Evolutionary conservation across 1,284 basidiomycete genomes (phyloP).

Genomic region (Psilocybe mexicana): DNA sequence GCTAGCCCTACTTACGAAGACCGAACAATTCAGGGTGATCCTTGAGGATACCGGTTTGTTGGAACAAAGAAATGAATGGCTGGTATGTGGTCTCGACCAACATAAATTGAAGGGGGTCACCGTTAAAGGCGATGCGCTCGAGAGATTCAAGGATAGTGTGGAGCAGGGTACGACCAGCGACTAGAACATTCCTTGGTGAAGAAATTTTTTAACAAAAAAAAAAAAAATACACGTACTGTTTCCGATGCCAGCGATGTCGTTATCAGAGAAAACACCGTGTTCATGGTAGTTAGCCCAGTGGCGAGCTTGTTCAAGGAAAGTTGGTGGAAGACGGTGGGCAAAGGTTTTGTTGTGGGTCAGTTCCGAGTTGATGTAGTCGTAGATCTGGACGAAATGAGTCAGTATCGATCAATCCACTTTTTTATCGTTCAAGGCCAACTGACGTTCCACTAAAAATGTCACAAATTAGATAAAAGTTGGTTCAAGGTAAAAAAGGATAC

Average conservation of each 20-base stretch:
- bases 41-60: conserved; percentile 65
- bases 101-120: conserved; percentile 76
- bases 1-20: conserved; percentile 53
- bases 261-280: conserved; percentile 70
- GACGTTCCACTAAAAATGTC: conserved; percentile 61
- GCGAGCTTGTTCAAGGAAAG: conserved; percentile 67
- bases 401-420: neutral
- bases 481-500: conserved; percentile 25
- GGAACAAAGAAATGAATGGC: conserved; percentile 86
- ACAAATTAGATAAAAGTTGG: neutral
- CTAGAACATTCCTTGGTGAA: conserved; percentile 34
- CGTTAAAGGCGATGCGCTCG: conserved; percentile 75
- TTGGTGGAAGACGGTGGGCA: conserved; percentile 70
- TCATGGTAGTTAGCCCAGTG: conserved; percentile 79
- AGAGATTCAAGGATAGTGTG: conserved; percentile 70
- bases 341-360: conserved; percentile 80
- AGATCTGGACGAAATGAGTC: conserved; percentile 48
- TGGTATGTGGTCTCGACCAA: conserved; percentile 83
- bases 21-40: conserved; percentile 58
- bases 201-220: neutral
- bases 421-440: conserved; percentile 25
- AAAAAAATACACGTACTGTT: conserved; percentile 55
- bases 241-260: conserved; percentile 63
- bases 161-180: conserved; percentile 78
- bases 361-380: conserved; percentile 76